These are phyloP conservation scores for Boletus subcaerulescens DNA, from an alignment of 768 basidiomycete genomes.

Conservation along the genomic window DNA sequence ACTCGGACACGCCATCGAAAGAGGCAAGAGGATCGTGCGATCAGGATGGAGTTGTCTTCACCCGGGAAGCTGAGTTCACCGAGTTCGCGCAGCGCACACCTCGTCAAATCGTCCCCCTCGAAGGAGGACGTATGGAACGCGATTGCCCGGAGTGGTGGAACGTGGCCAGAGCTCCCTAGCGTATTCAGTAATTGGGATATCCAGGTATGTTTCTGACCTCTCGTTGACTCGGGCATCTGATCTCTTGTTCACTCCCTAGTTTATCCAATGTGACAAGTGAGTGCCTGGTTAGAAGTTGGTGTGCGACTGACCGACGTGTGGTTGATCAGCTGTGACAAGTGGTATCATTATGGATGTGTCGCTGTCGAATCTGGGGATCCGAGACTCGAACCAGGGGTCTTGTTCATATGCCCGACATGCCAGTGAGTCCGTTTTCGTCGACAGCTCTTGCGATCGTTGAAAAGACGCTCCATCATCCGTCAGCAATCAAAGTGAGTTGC, in stretches of 20 bases:
- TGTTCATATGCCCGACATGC: slow-evolving; percentile 47
- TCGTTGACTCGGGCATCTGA: neutral
- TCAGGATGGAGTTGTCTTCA: neutral
- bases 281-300: neutral
- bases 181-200: slow-evolving; percentile 18
- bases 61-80: neutral
- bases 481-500: slow-evolving; percentile 14
- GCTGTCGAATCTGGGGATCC: slow-evolving; percentile 38
- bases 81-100: neutral
- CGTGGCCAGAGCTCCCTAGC: slow-evolving; percentile 16
- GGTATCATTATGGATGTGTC: slow-evolving; percentile 55
- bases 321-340: slow-evolving; percentile 36
- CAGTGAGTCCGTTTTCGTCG: slow-evolving; percentile 14
- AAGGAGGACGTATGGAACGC: neutral
- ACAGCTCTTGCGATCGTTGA: neutral
- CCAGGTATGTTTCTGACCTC: slow-evolving; percentile 14
- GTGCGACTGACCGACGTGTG: neutral
- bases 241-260: slow-evolving; percentile 12
- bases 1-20: neutral
- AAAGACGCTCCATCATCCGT: neutral
- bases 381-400: slow-evolving; percentile 29
- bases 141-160: neutral
- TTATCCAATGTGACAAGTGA: slow-evolving; percentile 36
- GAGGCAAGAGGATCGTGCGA: neutral
- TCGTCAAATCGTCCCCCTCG: neutral